A percentile compares a stretch with the other conserved stretches of the same genome.
phyloP scores from a whole-genome alignment of 306 rosid genomes.

The Castanopsis chinensis region DNA sequence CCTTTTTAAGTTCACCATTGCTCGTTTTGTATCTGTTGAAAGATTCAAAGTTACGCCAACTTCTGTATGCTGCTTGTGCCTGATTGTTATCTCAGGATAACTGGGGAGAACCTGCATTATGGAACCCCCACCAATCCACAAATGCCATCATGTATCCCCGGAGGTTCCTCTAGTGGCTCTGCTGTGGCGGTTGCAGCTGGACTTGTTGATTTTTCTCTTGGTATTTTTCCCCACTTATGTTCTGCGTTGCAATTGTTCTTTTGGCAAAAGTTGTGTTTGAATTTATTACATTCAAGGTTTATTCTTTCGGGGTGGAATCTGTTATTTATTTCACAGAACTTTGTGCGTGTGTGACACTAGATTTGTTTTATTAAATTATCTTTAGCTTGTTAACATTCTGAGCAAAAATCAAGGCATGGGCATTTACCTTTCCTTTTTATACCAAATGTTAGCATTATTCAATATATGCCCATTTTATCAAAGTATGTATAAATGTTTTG shows the following conservation, averaged over 20 bases:
- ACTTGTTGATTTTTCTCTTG: slow-evolving; percentile 70
- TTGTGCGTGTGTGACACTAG: background rate
- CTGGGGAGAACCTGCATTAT: slow-evolving; percentile 65
- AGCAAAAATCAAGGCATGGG: background rate
- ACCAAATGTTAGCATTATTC: too few relatives aligned
- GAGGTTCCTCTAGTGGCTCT: slow-evolving; percentile 76
- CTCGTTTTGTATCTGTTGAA: background rate
- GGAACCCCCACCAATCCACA: slow-evolving; percentile 72
- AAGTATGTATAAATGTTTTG: too few relatives aligned
- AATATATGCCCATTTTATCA: too few relatives aligned
- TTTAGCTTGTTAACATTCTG: background rate
- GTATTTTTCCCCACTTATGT: slow-evolving; percentile 29
- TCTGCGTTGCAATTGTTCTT: background rate
- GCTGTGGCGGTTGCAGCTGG: slow-evolving; percentile 78
- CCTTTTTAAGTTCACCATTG: background rate
- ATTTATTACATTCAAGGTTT: background rate
- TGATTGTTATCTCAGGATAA: slow-evolving; percentile 38
- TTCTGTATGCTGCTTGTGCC: background rate
- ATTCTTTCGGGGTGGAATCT: background rate
- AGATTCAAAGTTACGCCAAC: background rate
- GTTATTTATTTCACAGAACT: background rate
- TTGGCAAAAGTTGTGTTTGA: background rate
- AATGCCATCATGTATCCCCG: slow-evolving; percentile 49
- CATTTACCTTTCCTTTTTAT: background rate
- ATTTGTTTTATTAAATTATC: background rate